Evolutionary conservation across 805 yeast genomes (phyloP).

Genomic region (Saccharomycopsis babjevae): DNA sequence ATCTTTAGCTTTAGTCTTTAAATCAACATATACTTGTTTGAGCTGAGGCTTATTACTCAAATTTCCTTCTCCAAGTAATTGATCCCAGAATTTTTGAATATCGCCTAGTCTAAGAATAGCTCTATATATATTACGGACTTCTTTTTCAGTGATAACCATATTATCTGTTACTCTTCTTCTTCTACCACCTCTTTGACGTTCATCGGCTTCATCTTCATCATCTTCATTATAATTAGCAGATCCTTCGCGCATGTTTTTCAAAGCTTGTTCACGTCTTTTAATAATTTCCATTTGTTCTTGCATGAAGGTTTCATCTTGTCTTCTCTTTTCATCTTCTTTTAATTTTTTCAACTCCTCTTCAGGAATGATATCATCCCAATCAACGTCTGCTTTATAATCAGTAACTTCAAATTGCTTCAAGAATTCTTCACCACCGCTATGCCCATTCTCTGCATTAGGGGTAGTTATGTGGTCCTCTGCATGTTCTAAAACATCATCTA

Average conservation of each 20-base stretch:
- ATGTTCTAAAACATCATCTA: constrained; percentile 91
- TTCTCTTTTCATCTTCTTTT: constrained; percentile 83
- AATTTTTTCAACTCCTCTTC: constrained; percentile 81
- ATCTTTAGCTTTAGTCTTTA: constrained; percentile 50
- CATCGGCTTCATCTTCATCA: constrained; percentile 32
- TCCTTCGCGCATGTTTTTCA: constrained; percentile 40
- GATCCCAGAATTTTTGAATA: constrained; percentile 66
- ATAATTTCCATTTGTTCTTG: constrained; percentile 86
- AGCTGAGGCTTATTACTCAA: constrained; percentile 74
- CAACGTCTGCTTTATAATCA: constrained; percentile 95
- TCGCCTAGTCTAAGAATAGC: constrained; percentile 79
- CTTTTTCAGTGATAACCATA: constrained; percentile 67
- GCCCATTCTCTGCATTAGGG: constrained; percentile 95
- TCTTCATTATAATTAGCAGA: constrained; percentile 28
- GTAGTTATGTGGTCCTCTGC: constrained; percentile 97
- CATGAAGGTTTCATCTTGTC: constrained; percentile 75
- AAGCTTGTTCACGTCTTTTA: constrained; percentile 69
- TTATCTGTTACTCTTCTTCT: constrained; percentile 34
- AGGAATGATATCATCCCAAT: constrained; percentile 99
- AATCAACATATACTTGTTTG: constrained; percentile 65
- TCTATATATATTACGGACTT: constrained; percentile 75
- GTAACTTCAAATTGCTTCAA: constrained; percentile 96
- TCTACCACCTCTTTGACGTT: constrained; percentile 27
- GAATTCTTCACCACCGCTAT: constrained; percentile 96
- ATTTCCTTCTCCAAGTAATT: constrained; percentile 80